Evolutionary conservation across 768 basidiomycete genomes (phyloP).

Genomic region (Hygrocybe coccinea): DNA sequence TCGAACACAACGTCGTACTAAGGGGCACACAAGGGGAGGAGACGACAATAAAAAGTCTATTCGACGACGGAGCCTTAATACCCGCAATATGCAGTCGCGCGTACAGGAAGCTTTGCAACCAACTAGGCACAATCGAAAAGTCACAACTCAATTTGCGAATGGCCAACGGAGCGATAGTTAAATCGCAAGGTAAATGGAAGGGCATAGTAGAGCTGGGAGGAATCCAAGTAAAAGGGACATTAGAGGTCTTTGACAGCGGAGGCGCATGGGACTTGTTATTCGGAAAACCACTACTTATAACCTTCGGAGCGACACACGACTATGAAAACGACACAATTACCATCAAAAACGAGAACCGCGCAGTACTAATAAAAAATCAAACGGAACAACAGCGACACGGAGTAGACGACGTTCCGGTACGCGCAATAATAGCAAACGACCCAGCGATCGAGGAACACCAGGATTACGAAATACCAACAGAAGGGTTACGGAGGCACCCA

Average conservation of each 20-base stretch:
- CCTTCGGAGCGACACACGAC: too few species aligned
- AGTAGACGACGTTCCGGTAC: too few species aligned
- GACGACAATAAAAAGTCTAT: slow-evolving; percentile 4
- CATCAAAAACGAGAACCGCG: slow-evolving; percentile 18
- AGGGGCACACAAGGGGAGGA: not conserved
- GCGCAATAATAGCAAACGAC: slow-evolving; percentile 22
- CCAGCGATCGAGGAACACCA: too few species aligned
- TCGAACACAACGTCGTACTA: not conserved
- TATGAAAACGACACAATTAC: too few species aligned
- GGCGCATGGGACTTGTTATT: too few species aligned
- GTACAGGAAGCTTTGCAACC: slow-evolving; percentile 10
- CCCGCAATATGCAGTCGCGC: slow-evolving; percentile 13
- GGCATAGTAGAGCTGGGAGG: too few species aligned
- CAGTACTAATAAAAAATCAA: slow-evolving; percentile 17
- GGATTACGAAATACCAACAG: too few species aligned
- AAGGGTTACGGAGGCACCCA: too few species aligned
- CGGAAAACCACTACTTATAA: too few species aligned
- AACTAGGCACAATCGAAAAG: slow-evolving; percentile 5
- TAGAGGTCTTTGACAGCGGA: too few species aligned
- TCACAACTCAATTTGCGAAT: slow-evolving; percentile 25
- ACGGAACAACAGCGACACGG: slow-evolving; percentile 16
- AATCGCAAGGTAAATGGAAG: too few species aligned
- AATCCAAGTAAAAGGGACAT: too few species aligned
- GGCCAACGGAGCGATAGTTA: slow-evolving; percentile 30
- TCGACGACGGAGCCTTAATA: slow-evolving; percentile 24